phyloP scores from a whole-genome alignment of 2,329 filamentous ascomycete species.

The Triangularia verruculosa region DNA sequence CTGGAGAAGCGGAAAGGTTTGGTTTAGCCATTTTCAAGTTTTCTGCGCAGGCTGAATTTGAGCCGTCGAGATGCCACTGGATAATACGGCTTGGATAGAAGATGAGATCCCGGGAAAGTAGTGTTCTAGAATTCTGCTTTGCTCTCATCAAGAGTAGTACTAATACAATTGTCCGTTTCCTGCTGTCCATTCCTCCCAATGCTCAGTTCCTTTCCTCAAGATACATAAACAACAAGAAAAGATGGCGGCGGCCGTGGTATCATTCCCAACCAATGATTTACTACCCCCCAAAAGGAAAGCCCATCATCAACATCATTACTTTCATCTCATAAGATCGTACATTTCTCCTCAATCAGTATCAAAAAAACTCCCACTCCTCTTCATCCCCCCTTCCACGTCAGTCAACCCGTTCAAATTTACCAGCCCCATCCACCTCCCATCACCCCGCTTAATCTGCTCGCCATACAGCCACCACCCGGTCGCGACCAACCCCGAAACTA shows the following conservation, averaged over 20 bases:
- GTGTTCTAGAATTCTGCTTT: not conserved
- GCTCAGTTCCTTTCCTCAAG: not conserved
- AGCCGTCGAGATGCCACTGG: not conserved
- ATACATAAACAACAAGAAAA: not conserved
- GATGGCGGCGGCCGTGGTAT: constrained; percentile 1
- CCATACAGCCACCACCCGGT: constrained; percentile 42
- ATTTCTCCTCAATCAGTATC: constrained; percentile 20
- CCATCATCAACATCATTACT: not conserved
- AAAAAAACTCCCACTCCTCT: constrained; percentile 39
- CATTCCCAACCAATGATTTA: not conserved
- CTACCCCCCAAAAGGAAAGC: not conserved
- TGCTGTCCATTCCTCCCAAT: not conserved
- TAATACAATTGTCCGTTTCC: not conserved
- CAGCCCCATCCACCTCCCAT: constrained; percentile 47
- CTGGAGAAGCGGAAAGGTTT: not conserved
- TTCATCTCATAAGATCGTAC: not conserved
- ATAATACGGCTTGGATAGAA: not conserved
- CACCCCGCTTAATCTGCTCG: constrained; percentile 41
- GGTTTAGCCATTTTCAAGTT: not conserved
- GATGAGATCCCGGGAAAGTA: not conserved
- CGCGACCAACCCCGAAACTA: constrained; percentile 36
- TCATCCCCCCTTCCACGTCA: constrained; percentile 21
- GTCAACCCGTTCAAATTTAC: constrained; percentile 45
- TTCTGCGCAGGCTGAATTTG: not conserved
- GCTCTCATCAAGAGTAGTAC: not conserved